Conservation (phyloP, 2,329 filamentous ascomycete genomes). For the Plectosphaerella cucumerina region DNA sequence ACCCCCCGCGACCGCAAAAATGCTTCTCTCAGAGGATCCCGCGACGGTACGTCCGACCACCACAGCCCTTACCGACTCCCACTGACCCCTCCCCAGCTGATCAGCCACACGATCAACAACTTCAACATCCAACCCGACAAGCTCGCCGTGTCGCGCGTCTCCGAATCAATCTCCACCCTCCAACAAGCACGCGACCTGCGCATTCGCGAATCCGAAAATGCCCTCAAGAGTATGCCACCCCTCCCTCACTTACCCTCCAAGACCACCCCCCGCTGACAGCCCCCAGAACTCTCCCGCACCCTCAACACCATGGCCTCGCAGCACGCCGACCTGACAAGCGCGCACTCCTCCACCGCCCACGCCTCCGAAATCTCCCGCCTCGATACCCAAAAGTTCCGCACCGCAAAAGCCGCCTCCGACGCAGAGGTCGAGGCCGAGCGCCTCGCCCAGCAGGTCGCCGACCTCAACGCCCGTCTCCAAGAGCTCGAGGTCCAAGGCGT, state of each 20-base stretch:
- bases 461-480: conserved; percentile 69
- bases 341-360: conserved; percentile 76
- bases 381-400: conserved; percentile 90
- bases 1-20: conserved; percentile 42
- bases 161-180: conserved; percentile 78
- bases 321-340: conserved; percentile 68
- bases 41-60: conserved; percentile 58
- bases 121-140: conserved; percentile 95
- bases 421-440: conserved; percentile 93
- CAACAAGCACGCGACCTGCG: conserved; percentile 77
- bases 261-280: neutral
- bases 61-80: neutral
- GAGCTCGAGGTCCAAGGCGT: conserved; percentile 85
- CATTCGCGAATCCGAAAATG: conserved; percentile 63
- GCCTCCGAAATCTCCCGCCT: conserved; percentile 80
- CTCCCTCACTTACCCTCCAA: conserved; percentile 5
- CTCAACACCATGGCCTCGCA: conserved; percentile 71
- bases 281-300: conserved; percentile 62
- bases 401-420: conserved; percentile 86
- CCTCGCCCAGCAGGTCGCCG: conserved; percentile 72
- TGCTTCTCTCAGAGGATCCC: conserved; percentile 93
- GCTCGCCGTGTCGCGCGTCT: conserved; percentile 74
- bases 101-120: conserved; percentile 86
- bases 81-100: conserved; percentile 55
- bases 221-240: conserved; percentile 51